Evolutionary conservation across 352 stramenopile genomes (phyloP).

Genomic region (Phytopythium sindhum): DNA sequence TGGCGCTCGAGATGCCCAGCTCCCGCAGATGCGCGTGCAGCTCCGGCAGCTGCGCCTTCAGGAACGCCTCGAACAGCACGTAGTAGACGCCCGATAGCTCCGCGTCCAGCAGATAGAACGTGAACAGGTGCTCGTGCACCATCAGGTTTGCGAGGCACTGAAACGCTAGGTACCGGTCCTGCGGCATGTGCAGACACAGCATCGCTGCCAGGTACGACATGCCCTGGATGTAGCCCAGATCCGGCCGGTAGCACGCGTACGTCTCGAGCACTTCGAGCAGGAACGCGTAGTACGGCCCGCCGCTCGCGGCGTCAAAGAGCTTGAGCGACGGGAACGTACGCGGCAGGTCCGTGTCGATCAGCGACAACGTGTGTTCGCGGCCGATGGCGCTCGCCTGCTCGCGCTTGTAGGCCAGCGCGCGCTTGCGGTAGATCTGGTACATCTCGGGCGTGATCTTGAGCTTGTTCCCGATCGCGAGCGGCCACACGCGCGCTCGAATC

Average conservation of each 20-base stretch:
- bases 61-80: slow-evolving; percentile 70
- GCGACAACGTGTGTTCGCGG: slow-evolving; percentile 68
- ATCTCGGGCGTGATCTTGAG: slow-evolving; percentile 85
- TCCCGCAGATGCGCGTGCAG: slow-evolving; percentile 49
- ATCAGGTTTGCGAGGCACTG: slow-evolving; percentile 87
- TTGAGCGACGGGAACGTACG: slow-evolving; percentile 82
- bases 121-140: slow-evolving; percentile 86
- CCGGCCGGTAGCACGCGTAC: slow-evolving; percentile 83
- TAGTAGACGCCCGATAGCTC: slow-evolving; percentile 83
- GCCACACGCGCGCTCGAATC: slow-evolving; percentile 79
- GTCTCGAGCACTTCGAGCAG: slow-evolving; percentile 82
- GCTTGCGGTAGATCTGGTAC: slow-evolving; percentile 78
- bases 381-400: slow-evolving; percentile 41
- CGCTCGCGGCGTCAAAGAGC: slow-evolving; percentile 58
- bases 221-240: slow-evolving; percentile 88
- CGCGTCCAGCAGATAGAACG: slow-evolving; percentile 82
- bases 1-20: slow-evolving; percentile 63
- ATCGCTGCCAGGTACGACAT: slow-evolving; percentile 88
- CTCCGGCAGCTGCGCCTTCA: slow-evolving; percentile 42
- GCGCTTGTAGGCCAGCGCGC: slow-evolving; percentile 62
- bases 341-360: slow-evolving; percentile 86
- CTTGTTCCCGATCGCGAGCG: slow-evolving; percentile 81
- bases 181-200: slow-evolving; percentile 82
- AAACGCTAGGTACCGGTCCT: slow-evolving; percentile 78
- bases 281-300: slow-evolving; percentile 71